A percentile compares a stretch with the other conserved stretches of the same genome.
phyloP scores from a whole-genome alignment of 139 green algal species.

The Chlorella sp. region DNA sequence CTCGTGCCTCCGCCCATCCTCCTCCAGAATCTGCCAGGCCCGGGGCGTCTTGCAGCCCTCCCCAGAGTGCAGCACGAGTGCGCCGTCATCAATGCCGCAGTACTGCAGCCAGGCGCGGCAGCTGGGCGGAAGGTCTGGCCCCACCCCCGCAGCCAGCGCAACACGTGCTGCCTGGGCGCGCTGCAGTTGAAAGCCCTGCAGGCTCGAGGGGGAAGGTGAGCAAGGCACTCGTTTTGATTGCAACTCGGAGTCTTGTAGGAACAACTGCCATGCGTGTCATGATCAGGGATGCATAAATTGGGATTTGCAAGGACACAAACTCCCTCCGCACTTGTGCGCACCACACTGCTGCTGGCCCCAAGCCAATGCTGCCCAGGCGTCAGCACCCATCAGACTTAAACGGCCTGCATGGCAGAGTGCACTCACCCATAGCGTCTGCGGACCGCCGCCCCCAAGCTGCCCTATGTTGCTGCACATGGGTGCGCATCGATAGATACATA shows the following conservation, averaged over 20 bases:
- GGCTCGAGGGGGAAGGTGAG: neutral
- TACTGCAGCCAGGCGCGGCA: slow-evolving; percentile 53
- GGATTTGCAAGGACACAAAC: too few relatives aligned
- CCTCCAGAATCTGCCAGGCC: slow-evolving; percentile 75
- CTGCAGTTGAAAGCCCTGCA: slow-evolving; percentile 58
- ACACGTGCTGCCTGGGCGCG: slow-evolving; percentile 32
- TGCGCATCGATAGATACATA: neutral
- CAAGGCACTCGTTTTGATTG: too few relatives aligned
- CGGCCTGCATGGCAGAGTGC: too few relatives aligned
- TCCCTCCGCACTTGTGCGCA: too few relatives aligned
- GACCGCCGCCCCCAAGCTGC: slow-evolving; percentile 63
- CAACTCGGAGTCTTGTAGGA: too few relatives aligned
- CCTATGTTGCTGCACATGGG: slow-evolving; percentile 48
- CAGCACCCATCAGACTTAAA: too few relatives aligned
- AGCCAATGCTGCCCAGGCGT: too few relatives aligned
- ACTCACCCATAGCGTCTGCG: slow-evolving; percentile 63
- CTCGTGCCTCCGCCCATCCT: slow-evolving; percentile 65
- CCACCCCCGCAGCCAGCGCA: slow-evolving; percentile 58
- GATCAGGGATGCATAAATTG: neutral
- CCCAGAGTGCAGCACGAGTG: slow-evolving; percentile 38
- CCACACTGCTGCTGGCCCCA: too few relatives aligned
- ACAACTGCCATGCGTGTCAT: too few relatives aligned
- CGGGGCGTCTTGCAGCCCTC: slow-evolving; percentile 51
- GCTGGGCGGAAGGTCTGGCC: slow-evolving; percentile 44
- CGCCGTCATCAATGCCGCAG: slow-evolving; percentile 41